Evolutionary conservation across 2,329 filamentous ascomycete genomes (phyloP).

Genomic region (Colletotrichum caudatum): DNA sequence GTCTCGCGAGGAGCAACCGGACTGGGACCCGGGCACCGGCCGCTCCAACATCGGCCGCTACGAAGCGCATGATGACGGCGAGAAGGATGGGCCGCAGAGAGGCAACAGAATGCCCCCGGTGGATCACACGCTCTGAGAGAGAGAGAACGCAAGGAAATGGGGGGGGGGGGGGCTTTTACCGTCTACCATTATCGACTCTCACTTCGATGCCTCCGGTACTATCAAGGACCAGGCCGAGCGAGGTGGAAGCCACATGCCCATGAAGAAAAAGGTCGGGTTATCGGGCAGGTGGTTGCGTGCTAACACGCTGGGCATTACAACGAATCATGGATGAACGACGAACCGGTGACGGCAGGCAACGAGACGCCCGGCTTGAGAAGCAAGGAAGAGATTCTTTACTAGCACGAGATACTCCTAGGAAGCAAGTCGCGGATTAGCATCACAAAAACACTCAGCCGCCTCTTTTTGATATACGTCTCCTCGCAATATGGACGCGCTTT

Average conservation of each 20-base stretch:
- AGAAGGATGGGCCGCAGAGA: background rate
- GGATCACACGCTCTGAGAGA: constrained; percentile 7
- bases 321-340: background rate
- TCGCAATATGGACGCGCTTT: constrained; percentile 4
- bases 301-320: background rate
- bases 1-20: background rate
- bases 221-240: background rate
- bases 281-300: background rate
- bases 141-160: background rate
- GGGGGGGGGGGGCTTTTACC: background rate
- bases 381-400: background rate
- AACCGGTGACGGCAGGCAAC: background rate
- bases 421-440: background rate
- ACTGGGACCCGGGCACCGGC: constrained; percentile 10
- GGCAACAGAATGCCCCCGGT: constrained; percentile 4
- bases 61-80: too few relatives aligned
- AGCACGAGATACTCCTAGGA: background rate
- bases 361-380: background rate
- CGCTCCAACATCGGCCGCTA: background rate
- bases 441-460: background rate
- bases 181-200: background rate
- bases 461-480: background rate
- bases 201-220: background rate
- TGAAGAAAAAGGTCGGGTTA: background rate
- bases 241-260: background rate